Evolutionary conservation across 331 rosid species (phyloP), one percentile per base, ranked within the genome.

Genomic region (Rhamnella rubrinervis): DNA sequence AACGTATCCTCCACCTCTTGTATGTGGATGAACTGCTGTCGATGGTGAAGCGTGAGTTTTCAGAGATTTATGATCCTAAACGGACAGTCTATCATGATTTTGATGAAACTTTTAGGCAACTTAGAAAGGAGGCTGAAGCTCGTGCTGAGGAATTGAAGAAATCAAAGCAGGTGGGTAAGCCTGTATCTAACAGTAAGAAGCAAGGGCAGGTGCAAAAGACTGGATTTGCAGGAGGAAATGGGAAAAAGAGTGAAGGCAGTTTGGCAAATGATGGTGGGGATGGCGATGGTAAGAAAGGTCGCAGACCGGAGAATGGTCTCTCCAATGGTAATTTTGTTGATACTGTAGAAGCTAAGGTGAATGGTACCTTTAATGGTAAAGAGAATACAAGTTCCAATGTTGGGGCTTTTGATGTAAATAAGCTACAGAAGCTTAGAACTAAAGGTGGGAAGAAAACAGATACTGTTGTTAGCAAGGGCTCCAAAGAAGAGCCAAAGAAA

Each of bases 391-490:
- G 97, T 81, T 78, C 87, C 76, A 81, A 84, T 78, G 37, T 51
- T 63, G 89, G 92, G 81, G 95, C 96, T 85, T 92, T 92, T 78
- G 97, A 89, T 92, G 95, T 92, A 84, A 85, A 82, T 89, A 92
- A 71, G 87, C 96, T 89, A 63, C 90, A 81, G 78, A 92, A 87
- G 72, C 88, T 85, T 83, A 89, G 78, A 82, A 53, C 70, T 19
- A 87, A 92, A 84, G 86, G 77, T 59, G 91, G 74, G 65, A 89
- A 92, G 82, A 87, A 87, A 58, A 4, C 14, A 8, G 40, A 58
- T 47, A 62, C 75, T 62, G 72, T 65, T 78, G 81, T 71, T 59
- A 78, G 80, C 81, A 89, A 89, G 61, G 85, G 79, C 74, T 82
- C 92, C 75, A 85, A 84, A 83, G 84, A 19, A 13, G 96, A 92